phyloP scores from a whole-genome alignment of 768 basidiomycete genomes.

The Tubosaeta brunneosetosa region DNA sequence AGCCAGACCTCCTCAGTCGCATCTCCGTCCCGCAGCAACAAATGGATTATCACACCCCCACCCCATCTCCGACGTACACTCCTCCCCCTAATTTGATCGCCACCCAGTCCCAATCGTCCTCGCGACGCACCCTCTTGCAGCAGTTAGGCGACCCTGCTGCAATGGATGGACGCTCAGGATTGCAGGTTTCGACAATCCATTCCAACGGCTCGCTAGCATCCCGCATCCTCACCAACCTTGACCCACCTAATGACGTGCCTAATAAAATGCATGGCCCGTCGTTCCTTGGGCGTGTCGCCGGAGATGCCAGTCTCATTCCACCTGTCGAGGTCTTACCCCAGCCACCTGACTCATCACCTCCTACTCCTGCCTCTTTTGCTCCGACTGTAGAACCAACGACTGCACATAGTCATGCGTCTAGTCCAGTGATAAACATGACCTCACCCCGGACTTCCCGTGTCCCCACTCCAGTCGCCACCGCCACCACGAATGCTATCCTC shows the following conservation, averaged over 20 bases:
- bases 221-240: constrained; percentile 19
- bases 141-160: constrained; percentile 9
- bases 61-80: constrained; percentile 18
- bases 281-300: not conserved
- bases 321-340: constrained; percentile 28
- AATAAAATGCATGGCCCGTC: not conserved
- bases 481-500: not conserved
- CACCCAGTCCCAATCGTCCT: constrained; percentile 7
- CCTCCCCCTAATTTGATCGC: constrained; percentile 2
- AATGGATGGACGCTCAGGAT: not conserved
- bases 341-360: constrained; percentile 16
- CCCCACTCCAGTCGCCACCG: not conserved
- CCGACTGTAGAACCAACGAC: not conserved
- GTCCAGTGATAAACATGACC: not conserved
- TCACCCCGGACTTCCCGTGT: not conserved
- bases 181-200: constrained; percentile 5
- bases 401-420: not conserved
- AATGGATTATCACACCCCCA: constrained; percentile 23
- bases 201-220: constrained; percentile 17
- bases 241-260: not conserved
- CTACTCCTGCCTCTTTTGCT: constrained; percentile 9
- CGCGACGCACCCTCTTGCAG: constrained; percentile 21
- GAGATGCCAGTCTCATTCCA: constrained; percentile 23
- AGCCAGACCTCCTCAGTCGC: constrained; percentile 49
- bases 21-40: constrained; percentile 35